Conservation (phyloP, 176 grass and related monocot genomes). For the Oryza meyeriana region DNA sequence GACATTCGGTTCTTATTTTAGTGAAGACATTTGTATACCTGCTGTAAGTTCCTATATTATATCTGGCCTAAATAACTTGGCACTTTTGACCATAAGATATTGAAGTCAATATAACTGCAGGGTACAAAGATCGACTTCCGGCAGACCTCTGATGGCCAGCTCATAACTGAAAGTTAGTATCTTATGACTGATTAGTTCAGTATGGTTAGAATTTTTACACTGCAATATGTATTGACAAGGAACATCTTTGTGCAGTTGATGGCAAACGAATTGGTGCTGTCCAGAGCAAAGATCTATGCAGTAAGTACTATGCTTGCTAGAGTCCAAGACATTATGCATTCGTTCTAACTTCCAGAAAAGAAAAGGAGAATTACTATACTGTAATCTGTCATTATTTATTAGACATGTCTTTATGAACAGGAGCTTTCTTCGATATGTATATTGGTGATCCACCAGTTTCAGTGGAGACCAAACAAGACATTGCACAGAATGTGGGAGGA, state of each 20-base stretch:
- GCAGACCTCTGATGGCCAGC: conserved; percentile 78
- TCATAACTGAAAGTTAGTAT: conserved; percentile 90
- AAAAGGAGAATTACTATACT: background rate
- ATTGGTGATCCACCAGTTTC: conserved; percentile 85
- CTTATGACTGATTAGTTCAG: background rate
- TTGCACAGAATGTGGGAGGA: conserved; percentile 72
- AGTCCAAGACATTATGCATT: background rate
- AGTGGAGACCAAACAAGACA: conserved; percentile 70
- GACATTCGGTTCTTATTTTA: conserved; percentile 82
- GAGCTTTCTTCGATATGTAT: conserved; percentile 97
- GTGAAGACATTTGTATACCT: conserved; percentile 79
- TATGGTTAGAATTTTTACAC: background rate
- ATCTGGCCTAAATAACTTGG: background rate
- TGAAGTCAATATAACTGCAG: conserved; percentile 54
- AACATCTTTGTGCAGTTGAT: conserved; percentile 61
- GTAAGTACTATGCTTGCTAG: conserved; percentile 56
- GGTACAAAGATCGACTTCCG: conserved; percentile 91
- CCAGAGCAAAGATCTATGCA: conserved; percentile 94
- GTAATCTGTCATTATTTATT: background rate
- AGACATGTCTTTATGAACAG: conserved; percentile 36
- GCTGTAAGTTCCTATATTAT: conserved; percentile 46
- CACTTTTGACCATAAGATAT: background rate
- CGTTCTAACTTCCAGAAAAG: background rate
- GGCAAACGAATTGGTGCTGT: conserved; percentile 82
- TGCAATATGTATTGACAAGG: conserved; percentile 14